Percentiles rank a stretch among this genome's conserved stretches.
phyloP scores from a whole-genome alignment of 768 basidiomycete genomes.

The Amanita rubescens region DNA sequence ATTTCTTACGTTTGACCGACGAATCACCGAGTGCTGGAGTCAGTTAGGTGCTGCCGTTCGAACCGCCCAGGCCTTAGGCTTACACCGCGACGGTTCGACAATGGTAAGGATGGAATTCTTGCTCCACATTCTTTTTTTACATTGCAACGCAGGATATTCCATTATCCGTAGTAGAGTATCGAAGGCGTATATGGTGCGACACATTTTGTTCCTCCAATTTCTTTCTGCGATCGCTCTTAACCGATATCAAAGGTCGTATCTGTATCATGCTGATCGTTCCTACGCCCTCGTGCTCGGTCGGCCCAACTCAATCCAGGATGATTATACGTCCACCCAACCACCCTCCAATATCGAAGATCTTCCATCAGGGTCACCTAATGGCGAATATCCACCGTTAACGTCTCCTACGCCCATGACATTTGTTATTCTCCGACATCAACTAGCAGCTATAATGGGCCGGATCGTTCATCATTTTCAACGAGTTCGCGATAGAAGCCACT shows the following conservation, averaged over 20 bases:
- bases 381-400: conserved; percentile 50
- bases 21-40: conserved; percentile 94
- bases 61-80: conserved; percentile 88
- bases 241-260: conserved; percentile 54
- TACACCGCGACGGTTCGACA: conserved; percentile 83
- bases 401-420: conserved; percentile 82
- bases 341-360: conserved; percentile 71
- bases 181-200: conserved; percentile 78
- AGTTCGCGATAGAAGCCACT: conserved; percentile 68
- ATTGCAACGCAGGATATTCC: conserved; percentile 50
- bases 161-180: conserved; percentile 74
- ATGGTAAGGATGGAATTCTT: conserved; percentile 43
- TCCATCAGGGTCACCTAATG: conserved; percentile 32
- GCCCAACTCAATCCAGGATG: conserved; percentile 84
- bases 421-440: conserved; percentile 75
- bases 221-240: not conserved
- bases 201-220: not conserved
- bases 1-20: conserved; percentile 64
- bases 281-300: conserved; percentile 88
- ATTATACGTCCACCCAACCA: conserved; percentile 75
- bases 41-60: conserved; percentile 89
- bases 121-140: conserved; percentile 5
- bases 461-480: conserved; percentile 94
- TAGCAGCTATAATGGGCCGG: conserved; percentile 80
- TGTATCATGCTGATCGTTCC: conserved; percentile 92